Conservation (phyloP, 495 filamentous ascomycete genomes). For the Daldinia bambusicola region DNA sequence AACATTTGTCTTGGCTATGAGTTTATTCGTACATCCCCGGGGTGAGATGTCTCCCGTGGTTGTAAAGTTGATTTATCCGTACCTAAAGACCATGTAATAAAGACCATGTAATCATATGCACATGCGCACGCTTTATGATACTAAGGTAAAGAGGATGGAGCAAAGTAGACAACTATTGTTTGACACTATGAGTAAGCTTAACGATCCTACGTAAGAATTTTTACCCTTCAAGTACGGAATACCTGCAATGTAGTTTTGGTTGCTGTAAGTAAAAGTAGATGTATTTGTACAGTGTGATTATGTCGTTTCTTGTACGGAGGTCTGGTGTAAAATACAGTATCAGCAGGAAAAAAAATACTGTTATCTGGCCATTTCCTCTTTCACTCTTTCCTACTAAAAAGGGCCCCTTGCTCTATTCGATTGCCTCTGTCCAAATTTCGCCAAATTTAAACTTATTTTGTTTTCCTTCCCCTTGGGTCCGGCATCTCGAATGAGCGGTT, state of each 20-base stretch:
- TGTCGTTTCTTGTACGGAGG: not conserved
- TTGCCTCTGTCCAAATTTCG: slow-evolving; percentile 10
- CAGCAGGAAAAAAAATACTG: slow-evolving; percentile 9
- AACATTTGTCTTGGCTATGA: slow-evolving; percentile 4
- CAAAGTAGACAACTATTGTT: not conserved
- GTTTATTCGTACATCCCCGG: not conserved
- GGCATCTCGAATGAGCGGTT: slow-evolving; percentile 4
- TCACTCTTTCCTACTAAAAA: not conserved
- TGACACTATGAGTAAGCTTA: slow-evolving; percentile 6
- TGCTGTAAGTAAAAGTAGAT: not conserved
- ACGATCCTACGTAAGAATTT: not conserved
- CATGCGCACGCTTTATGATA: not conserved
- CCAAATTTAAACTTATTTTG: slow-evolving; percentile 8
- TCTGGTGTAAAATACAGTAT: not conserved
- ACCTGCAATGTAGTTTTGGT: too few relatives aligned
- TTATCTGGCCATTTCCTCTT: slow-evolving; percentile 1
- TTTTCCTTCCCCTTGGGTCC: slow-evolving; percentile 3
- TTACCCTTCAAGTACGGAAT: too few relatives aligned
- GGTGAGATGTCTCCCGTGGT: not conserved
- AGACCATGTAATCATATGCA: not conserved
- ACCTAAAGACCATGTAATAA: not conserved
- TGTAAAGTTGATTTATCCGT: not conserved
- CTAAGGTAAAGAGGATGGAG: too few relatives aligned
- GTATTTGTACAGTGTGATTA: slow-evolving; percentile 1
- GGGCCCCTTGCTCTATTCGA: slow-evolving; percentile 9